phyloP scores from a whole-genome alignment of 1,284 basidiomycete genomes.

The Puccinia triticina region DNA sequence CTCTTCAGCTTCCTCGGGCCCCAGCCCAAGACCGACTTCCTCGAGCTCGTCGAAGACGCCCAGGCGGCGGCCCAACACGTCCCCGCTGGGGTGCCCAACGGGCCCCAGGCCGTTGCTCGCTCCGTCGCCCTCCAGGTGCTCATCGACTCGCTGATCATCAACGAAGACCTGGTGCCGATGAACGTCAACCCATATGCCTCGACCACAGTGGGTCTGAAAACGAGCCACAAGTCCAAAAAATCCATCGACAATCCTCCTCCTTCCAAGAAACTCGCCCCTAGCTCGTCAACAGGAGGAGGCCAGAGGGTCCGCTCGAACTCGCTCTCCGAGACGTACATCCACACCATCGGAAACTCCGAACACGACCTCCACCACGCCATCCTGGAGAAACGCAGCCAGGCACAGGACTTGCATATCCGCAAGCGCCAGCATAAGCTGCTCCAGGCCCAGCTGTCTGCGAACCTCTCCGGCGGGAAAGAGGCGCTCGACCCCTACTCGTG shows the following conservation, averaged over 20 bases:
- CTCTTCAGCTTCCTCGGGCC: conserved; percentile 84
- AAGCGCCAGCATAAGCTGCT: conserved; percentile 34
- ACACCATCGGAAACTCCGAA: conserved; percentile 14
- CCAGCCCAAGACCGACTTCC: conserved; percentile 67
- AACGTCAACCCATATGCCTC: conserved; percentile 53
- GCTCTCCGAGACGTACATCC: conserved; percentile 56
- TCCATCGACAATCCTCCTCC: not conserved
- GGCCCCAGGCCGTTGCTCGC: conserved; percentile 66
- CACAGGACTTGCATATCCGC: conserved; percentile 29
- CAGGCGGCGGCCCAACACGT: conserved; percentile 63
- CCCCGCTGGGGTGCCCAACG: not conserved
- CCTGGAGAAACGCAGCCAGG: conserved; percentile 12
- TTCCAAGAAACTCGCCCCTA: not conserved
- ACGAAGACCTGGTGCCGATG: conserved; percentile 55
- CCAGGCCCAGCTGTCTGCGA: conserved; percentile 7
- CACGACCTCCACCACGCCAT: conserved; percentile 36
- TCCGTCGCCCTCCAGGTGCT: conserved; percentile 76
- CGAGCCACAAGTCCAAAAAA: conserved; percentile 40
- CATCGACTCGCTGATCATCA: conserved; percentile 74
- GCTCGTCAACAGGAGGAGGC: not conserved
- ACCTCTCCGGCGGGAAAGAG: conserved; percentile 36
- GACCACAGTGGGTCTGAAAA: conserved; percentile 53
- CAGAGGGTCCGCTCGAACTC: conserved; percentile 55
- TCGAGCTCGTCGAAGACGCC: conserved; percentile 72
- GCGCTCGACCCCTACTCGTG: conserved; percentile 35